These are phyloP conservation scores for Alternaria arborescens DNA, from an alignment of 2,329 filamentous ascomycete species.

Conservation along the genomic window DNA sequence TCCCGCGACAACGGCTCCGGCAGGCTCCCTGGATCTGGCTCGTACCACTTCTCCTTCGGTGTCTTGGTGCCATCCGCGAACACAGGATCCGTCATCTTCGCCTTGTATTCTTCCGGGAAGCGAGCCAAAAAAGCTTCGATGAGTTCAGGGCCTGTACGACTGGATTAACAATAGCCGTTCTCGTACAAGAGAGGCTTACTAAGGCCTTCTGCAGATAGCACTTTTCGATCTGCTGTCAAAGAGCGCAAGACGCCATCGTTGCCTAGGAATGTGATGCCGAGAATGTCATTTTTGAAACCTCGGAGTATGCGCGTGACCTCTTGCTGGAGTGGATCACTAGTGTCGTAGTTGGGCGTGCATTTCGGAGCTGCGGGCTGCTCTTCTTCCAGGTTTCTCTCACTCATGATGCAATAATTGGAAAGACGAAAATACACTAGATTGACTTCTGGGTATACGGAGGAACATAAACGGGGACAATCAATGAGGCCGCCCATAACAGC, in stretches of 20 bases:
- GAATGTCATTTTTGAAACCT: conserved; percentile 11
- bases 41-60: conserved; percentile 13
- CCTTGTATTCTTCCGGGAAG: background rate
- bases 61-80: conserved; percentile 9
- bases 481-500: background rate
- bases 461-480: conserved; percentile 6
- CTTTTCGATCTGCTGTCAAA: conserved; percentile 13
- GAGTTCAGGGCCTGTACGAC: background rate
- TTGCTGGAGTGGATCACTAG: conserved; percentile 12
- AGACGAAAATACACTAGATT: background rate
- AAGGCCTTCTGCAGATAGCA: conserved; percentile 8
- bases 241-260: conserved; percentile 18
- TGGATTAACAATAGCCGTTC: background rate
- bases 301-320: conserved; percentile 7
- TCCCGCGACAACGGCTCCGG: conserved; percentile 10
- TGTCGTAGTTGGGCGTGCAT: conserved; percentile 1
- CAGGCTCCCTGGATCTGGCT: conserved; percentile 4
- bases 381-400: background rate
- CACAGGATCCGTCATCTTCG: background rate
- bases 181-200: background rate
- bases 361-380: background rate
- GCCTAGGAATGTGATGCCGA: conserved; percentile 9
- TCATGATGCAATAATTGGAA: background rate
- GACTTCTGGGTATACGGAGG: background rate
- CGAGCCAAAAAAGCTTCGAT: conserved; percentile 6